Base-by-base conservation (phyloP, 306 rosid species). In the Casuarina glauca region DNA sequence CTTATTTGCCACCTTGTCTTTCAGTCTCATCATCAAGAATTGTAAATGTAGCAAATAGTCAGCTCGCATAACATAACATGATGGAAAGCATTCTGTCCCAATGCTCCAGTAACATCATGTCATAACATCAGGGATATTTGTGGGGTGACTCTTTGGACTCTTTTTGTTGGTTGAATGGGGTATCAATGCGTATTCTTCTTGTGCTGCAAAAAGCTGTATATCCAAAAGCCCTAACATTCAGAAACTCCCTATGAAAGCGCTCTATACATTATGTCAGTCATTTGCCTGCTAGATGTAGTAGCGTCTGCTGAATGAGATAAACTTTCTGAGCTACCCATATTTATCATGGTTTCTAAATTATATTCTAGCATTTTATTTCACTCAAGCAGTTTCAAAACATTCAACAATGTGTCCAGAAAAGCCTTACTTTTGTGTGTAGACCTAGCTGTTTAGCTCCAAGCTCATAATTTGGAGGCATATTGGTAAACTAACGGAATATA, bases 401-500 rank as follows among this genome's bases (percentile, higher is more conserved):
- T 58, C 1, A 20, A 20, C 8, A 11, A 3, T n/a, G n/a, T 48
- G 50, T 49, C n/a, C 64, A 61, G 57, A 71, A 43, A 68, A 6
- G 63, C 57, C 17, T 39, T 35, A 1, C 69, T 11, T 1, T 73
- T 26, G 3, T 44, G 26, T 43, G 13, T 74, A 36, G 64, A 60
- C 66, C 46, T 9, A 45, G 43, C 4, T 15, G 5, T 11, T 17
- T 9, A 20, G 36, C 36, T 51, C 32, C 32, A 45, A 50, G 12
- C 73, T 53, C 38, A 72, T 69, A 6, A 49, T 72, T 74, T n/a
- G 42, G 36, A 78, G 67, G n/a, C 39, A 67, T 41, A 19, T 70
- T 72, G 48, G 64, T 72, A 49, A 35, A 46, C 73, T 61, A 44
- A 39, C 44, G 76, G 76, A 17, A 17, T 17, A 19, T 67, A 16